Percentiles rank a stretch among this genome's conserved stretches.
Conservation (phyloP, 1,139 yeast species). For the Protomyces macrosporus region DNA sequence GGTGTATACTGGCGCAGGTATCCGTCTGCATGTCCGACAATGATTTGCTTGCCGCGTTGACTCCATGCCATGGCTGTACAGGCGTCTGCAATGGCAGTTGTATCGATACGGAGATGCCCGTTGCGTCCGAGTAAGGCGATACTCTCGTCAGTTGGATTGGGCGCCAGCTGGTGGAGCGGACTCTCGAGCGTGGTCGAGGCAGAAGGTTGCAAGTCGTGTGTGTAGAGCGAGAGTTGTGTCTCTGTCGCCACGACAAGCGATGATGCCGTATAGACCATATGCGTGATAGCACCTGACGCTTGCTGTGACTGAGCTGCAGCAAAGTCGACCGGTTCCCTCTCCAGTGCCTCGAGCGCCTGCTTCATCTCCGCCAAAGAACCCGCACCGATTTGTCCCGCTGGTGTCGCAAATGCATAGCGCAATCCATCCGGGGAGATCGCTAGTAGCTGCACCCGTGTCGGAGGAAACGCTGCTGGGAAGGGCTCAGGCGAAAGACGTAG, state of each 20-base stretch:
- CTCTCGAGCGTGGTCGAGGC: neutral
- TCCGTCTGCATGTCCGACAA: conserved; percentile 35
- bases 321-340: neutral
- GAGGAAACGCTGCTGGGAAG: neutral
- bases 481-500: neutral
- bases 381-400: neutral
- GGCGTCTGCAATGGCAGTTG: conserved; percentile 29
- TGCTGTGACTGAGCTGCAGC: neutral
- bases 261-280: neutral
- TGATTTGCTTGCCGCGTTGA: conserved; percentile 39
- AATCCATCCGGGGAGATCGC: neutral
- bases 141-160: conserved; percentile 27
- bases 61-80: conserved; percentile 39
- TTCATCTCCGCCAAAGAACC: neutral
- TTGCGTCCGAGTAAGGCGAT: conserved; percentile 34
- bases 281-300: neutral
- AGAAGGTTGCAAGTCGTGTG: conserved; percentile 15
- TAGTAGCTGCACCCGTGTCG: conserved; percentile 3
- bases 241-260: conserved; percentile 6
- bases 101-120: conserved; percentile 29
- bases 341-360: neutral
- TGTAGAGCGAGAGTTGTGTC: conserved; percentile 25
- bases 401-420: neutral
- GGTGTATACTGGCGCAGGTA: conserved; percentile 34
- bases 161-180: conserved; percentile 20